Conservation (phyloP, 441 rosid genomes). For the Gossypium davidsonii region DNA sequence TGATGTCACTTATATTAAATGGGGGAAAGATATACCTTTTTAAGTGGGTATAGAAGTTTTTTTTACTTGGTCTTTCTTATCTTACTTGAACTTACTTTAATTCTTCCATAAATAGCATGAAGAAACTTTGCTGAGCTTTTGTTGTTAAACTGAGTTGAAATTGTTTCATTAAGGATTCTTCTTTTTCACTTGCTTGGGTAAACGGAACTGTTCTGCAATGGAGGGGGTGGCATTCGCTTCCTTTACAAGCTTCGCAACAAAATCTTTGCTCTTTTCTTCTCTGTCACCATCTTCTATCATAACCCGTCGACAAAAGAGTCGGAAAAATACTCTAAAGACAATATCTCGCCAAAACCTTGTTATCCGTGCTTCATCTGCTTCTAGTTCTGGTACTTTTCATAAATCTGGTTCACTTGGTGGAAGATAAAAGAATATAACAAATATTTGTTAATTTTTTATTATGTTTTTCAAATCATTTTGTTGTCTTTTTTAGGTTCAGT, state of each 20-base stretch:
- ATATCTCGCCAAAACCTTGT: constrained; percentile 30
- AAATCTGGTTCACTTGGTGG: constrained; percentile 13
- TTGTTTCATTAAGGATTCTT: not conserved
- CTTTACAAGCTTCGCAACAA: not conserved
- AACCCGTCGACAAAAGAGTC: constrained; percentile 16
- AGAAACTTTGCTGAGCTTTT: not conserved
- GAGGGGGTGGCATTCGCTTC: constrained; percentile 20
- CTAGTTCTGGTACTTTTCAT: constrained; percentile 15
- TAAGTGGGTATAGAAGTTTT: not conserved
- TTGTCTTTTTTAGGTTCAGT: constrained; percentile 25
- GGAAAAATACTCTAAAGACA: constrained; percentile 28
- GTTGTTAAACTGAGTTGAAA: not conserved
- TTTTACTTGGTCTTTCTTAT: not conserved
- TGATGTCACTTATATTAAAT: not conserved
- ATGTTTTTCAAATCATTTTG: not conserved
- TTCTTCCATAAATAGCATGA: not conserved
- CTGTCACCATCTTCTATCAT: constrained; percentile 18
- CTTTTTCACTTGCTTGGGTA: not conserved
- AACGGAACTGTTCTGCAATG: constrained; percentile 11
- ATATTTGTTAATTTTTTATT: not conserved
- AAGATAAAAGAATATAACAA: not conserved
- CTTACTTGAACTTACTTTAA: not conserved
- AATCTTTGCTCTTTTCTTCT: not conserved
- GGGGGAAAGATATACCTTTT: not conserved
- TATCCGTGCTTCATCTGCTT: constrained; percentile 44